phyloP scores from a whole-genome alignment of 2,329 filamentous ascomycete species.

The Beauveria pseudobassiana region DNA sequence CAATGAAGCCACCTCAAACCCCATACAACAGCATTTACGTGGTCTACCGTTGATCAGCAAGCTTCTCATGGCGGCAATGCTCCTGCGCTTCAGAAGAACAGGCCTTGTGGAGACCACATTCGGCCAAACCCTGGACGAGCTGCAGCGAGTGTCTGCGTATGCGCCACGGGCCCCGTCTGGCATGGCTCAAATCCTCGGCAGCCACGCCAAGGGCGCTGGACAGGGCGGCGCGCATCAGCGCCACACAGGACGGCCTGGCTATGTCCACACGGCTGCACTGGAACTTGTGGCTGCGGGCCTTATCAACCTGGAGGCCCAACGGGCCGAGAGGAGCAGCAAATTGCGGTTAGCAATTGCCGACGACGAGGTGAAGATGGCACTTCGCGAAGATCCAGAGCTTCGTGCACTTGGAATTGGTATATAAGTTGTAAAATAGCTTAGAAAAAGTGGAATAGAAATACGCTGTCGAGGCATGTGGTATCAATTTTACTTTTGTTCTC shows the following conservation, averaged over 20 bases:
- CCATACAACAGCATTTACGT: slow-evolving; percentile 81
- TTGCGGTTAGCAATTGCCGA: slow-evolving; percentile 79
- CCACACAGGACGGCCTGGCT: slow-evolving; percentile 25
- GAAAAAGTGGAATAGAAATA: background rate
- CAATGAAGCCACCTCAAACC: slow-evolving; percentile 87
- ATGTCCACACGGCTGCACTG: slow-evolving; percentile 63
- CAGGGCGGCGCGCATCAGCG: slow-evolving; percentile 21
- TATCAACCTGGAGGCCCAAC: slow-evolving; percentile 71
- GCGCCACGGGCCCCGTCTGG: slow-evolving; percentile 28
- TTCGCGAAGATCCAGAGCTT: slow-evolving; percentile 82
- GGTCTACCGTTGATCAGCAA: slow-evolving; percentile 76
- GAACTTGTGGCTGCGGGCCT: slow-evolving; percentile 84
- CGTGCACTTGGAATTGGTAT: slow-evolving; percentile 63
- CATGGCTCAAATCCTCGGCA: slow-evolving; percentile 29
- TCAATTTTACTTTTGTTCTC: background rate
- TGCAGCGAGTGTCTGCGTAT: slow-evolving; percentile 32
- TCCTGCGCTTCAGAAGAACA: slow-evolving; percentile 71
- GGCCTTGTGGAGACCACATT: slow-evolving; percentile 82
- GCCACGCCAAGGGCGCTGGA: slow-evolving; percentile 20
- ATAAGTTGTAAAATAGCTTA: slow-evolving; percentile 22
- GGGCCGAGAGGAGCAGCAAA: slow-evolving; percentile 79
- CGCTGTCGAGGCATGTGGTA: slow-evolving; percentile 5
- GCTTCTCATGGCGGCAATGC: slow-evolving; percentile 73
- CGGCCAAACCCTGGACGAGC: slow-evolving; percentile 81
- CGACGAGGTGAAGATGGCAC: slow-evolving; percentile 82